These are phyloP conservation scores for Comarum palustre DNA, from an alignment of 306 rosid species.

Conservation along the genomic window DNA sequence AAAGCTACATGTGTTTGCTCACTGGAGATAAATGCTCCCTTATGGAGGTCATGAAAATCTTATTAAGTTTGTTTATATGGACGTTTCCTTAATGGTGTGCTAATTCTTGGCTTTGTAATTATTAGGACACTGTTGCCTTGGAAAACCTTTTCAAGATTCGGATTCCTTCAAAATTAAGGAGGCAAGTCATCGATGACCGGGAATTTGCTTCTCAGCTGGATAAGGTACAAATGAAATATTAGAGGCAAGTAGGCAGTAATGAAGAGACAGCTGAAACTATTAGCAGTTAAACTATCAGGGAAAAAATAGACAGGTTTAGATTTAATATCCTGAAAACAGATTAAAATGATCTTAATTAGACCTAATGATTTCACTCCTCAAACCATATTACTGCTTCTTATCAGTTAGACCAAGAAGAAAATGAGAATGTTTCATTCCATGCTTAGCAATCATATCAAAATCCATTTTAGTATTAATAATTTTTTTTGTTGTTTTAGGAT, in stretches of 20 bases:
- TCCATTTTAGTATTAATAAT: background rate
- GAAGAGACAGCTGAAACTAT: background rate
- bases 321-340: background rate
- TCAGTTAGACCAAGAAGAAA: background rate
- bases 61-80: background rate
- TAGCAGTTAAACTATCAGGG: background rate
- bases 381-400: background rate
- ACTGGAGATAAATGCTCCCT: background rate
- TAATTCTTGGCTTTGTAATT: conserved; percentile 33
- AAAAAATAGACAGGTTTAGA: background rate
- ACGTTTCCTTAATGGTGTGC: background rate
- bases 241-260: background rate
- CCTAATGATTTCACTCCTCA: background rate
- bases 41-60: background rate
- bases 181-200: conserved; percentile 86
- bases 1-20: background rate
- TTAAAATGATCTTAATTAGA: background rate
- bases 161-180: conserved; percentile 74
- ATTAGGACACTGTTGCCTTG: conserved; percentile 47
- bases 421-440: background rate
- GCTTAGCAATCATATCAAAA: background rate
- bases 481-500: background rate
- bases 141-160: conserved; percentile 72
- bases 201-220: conserved; percentile 71
- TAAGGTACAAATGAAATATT: conserved; percentile 31